Percentiles rank a stretch among this genome's conserved stretches.
Evolutionary conservation across 2,329 filamentous ascomycete genomes (phyloP).

Genomic region (Xylariaceae sp.): DNA sequence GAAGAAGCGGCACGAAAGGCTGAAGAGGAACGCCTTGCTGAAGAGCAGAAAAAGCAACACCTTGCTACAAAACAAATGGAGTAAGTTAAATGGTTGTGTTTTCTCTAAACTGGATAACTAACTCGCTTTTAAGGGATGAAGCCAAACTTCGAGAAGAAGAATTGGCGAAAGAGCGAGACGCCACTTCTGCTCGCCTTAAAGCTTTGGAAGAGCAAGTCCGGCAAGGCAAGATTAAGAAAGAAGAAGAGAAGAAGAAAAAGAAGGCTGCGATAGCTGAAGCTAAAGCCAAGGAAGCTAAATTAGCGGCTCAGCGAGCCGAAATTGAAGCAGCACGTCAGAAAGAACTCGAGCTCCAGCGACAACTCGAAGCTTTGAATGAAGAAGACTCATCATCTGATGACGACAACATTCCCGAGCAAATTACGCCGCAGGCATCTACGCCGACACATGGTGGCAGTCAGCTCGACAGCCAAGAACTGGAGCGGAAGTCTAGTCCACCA

Average conservation of each 20-base stretch:
- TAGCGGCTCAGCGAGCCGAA: conserved; percentile 82
- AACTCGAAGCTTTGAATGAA: conserved; percentile 71
- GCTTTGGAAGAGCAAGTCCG: conserved; percentile 91
- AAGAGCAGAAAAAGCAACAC: conserved; percentile 73
- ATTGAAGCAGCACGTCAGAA: conserved; percentile 87
- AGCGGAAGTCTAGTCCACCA: conserved; percentile 49
- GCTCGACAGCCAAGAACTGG: conserved; percentile 51
- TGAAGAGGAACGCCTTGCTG: conserved; percentile 61
- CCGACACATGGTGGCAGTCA: conserved; percentile 52
- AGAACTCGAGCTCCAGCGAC: conserved; percentile 82
- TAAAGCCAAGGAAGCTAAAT: conserved; percentile 80
- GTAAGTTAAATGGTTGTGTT: conserved; percentile 55
- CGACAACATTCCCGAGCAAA: conserved; percentile 71
- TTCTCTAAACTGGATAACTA: conserved; percentile 12
- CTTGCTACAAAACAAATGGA: conserved; percentile 71
- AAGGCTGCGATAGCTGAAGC: conserved; percentile 83
- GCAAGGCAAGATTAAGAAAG: conserved; percentile 90
- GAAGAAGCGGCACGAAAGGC: conserved; percentile 56
- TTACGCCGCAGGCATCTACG: conserved; percentile 59
- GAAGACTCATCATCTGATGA: conserved; percentile 75
- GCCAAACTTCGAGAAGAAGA: conserved; percentile 75
- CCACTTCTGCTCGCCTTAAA: conserved; percentile 75
- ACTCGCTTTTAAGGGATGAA: conserved; percentile 55
- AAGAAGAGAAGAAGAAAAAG: conserved; percentile 90
- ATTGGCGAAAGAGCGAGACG: conserved; percentile 72